phyloP scores from a whole-genome alignment of 345 rosid species.

The Murraya koenigii region DNA sequence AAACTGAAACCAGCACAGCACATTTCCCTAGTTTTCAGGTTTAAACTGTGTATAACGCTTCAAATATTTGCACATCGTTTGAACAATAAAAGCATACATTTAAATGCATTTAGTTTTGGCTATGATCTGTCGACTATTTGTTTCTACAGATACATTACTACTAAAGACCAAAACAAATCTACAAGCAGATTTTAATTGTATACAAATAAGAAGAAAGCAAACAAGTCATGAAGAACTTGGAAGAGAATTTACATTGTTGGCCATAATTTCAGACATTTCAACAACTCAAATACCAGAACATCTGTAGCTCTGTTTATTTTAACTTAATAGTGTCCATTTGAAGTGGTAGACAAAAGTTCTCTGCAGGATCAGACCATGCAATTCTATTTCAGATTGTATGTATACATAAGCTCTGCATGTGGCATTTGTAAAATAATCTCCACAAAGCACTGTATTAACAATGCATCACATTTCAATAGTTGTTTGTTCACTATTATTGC shows the following conservation, averaged over 20 bases:
- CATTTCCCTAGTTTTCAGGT: background rate
- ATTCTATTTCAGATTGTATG: background rate
- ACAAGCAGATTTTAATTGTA: background rate
- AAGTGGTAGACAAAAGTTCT: background rate
- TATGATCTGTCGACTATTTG: background rate
- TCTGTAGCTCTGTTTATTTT: background rate
- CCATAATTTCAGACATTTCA: background rate
- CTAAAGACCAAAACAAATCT: background rate
- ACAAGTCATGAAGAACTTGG: background rate
- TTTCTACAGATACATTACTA: background rate
- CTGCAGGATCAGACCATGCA: background rate
- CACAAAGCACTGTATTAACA: background rate
- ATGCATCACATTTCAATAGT: background rate
- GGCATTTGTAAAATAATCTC: background rate
- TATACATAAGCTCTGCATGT: background rate
- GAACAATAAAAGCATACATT: background rate
- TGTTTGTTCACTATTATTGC: background rate
- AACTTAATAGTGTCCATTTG: conserved; percentile 2
- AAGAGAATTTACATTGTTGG: background rate
- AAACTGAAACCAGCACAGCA: background rate
- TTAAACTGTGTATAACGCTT: background rate
- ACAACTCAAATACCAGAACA: background rate
- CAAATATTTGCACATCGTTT: background rate
- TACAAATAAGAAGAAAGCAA: background rate
- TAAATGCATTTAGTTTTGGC: background rate